Conservation (phyloP, 495 filamentous ascomycete species). For the Penicillium paxilli region DNA sequence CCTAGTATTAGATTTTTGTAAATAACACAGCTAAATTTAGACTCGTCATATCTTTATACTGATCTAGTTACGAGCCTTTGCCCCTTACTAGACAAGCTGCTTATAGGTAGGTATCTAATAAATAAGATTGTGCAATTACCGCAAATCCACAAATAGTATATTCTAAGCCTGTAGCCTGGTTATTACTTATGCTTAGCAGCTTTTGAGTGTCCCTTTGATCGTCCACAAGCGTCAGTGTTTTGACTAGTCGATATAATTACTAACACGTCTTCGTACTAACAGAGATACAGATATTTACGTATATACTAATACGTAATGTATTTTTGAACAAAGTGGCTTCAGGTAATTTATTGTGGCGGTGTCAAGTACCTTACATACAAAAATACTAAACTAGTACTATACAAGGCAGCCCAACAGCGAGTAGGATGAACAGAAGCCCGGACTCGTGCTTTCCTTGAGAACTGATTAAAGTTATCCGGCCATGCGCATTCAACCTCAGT, state of each 20-base stretch:
- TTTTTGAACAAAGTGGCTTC: not conserved
- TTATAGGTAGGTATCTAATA: not conserved
- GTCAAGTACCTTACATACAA: not conserved
- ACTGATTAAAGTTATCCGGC: not conserved
- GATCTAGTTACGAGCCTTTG: not conserved
- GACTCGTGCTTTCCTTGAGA: not conserved
- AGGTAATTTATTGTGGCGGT: not conserved
- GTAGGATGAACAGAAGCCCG: not conserved
- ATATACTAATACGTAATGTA: not conserved
- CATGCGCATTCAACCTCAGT: not conserved
- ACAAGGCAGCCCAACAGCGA: not conserved
- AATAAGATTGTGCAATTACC: not conserved
- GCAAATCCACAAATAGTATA: not conserved
- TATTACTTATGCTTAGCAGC: not conserved
- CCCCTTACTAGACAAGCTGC: not conserved
- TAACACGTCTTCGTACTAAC: not conserved
- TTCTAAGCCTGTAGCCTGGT: not conserved
- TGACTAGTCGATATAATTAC: not conserved
- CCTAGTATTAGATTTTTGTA: not conserved
- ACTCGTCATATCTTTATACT: not conserved
- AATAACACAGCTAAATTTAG: not conserved
- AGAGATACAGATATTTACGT: not conserved
- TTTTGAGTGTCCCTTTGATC: not conserved
- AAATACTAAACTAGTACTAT: not conserved
- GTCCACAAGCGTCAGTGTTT: not conserved